phyloP scores from a whole-genome alignment of 2,329 filamentous ascomycete genomes.

The Penicillium freii region DNA sequence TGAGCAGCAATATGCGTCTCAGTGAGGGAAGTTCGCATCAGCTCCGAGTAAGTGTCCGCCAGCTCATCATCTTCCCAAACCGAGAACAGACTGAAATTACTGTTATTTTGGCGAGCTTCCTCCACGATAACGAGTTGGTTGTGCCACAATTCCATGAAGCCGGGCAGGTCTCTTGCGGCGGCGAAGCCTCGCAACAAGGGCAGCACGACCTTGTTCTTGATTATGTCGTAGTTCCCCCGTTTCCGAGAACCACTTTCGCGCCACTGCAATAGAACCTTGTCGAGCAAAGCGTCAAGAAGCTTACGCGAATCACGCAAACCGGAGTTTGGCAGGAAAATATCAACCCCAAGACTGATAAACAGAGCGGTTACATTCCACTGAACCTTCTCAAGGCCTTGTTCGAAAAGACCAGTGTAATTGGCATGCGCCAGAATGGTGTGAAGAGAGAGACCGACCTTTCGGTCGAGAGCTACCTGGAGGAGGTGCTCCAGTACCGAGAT shows the following conservation, averaged over 20 bases:
- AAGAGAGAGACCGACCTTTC: slow-evolving; percentile 42
- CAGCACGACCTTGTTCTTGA: slow-evolving; percentile 41
- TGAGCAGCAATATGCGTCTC: slow-evolving; percentile 30
- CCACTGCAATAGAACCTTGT: slow-evolving; percentile 37
- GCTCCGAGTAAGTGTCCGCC: slow-evolving; percentile 35
- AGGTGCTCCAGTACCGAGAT: slow-evolving; percentile 38
- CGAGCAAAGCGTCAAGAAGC: slow-evolving; percentile 38
- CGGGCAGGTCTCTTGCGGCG: slow-evolving; percentile 40
- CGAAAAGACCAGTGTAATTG: slow-evolving; percentile 41
- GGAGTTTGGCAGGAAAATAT: slow-evolving; percentile 47
- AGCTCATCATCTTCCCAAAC: slow-evolving; percentile 50
- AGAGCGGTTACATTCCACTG: slow-evolving; percentile 45
- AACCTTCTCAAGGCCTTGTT: slow-evolving; percentile 32
- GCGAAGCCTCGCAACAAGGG: slow-evolving; percentile 43
- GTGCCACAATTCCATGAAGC: slow-evolving; percentile 43
- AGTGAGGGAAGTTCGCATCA: slow-evolving; percentile 34
- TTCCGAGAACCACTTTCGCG: slow-evolving; percentile 19
- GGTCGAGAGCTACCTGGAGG: slow-evolving; percentile 39
- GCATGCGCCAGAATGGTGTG: slow-evolving; percentile 43
- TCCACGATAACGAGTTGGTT: slow-evolving; percentile 40
- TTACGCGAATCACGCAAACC: slow-evolving; percentile 38
- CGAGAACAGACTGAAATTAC: slow-evolving; percentile 28
- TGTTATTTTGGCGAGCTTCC: slow-evolving; percentile 28
- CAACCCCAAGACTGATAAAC: slow-evolving; percentile 42
- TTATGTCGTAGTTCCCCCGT: slow-evolving; percentile 29